Conservation (phyloP, 768 basidiomycete genomes). For the Mycena venus region DNA sequence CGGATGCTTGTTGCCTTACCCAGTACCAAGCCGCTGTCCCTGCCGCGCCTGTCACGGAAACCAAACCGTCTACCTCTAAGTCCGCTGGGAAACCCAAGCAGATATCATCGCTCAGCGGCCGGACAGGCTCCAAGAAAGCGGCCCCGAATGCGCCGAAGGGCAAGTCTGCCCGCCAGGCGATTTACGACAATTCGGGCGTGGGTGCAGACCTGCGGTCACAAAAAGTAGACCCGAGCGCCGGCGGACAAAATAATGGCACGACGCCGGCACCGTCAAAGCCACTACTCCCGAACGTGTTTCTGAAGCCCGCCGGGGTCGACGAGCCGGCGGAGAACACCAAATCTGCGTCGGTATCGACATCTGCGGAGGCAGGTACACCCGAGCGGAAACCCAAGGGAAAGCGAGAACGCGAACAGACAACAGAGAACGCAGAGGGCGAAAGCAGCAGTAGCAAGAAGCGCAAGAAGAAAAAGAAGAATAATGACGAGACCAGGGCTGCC, state of each 20-base stretch:
- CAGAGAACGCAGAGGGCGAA: constrained; percentile 38
- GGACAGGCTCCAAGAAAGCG: constrained; percentile 31
- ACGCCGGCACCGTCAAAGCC: constrained; percentile 1
- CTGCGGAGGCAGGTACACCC: background rate
- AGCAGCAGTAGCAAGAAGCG: constrained; percentile 37
- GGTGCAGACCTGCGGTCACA: constrained; percentile 62
- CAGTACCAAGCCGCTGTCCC: constrained; percentile 4
- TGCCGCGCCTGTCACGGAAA: background rate
- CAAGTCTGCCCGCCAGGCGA: constrained; percentile 58
- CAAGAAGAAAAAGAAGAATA: constrained; percentile 54
- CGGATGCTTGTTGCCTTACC: background rate
- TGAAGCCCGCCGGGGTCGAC: constrained; percentile 72
- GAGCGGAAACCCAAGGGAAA: constrained; percentile 43
- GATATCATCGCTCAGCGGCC: constrained; percentile 8
- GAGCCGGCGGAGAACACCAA: constrained; percentile 50
- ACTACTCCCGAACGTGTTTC: constrained; percentile 46
- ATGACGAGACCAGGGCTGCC: constrained; percentile 25
- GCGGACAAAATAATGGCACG: background rate
- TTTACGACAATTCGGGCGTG: constrained; percentile 62
- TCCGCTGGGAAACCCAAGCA: constrained; percentile 3
- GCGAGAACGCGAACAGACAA: constrained; percentile 43
- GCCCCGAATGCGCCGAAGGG: constrained; percentile 41
- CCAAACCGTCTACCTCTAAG: background rate
- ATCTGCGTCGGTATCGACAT: background rate
- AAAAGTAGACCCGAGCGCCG: background rate